Percentiles rank a stretch among this genome's conserved stretches.
Evolutionary conservation across 2,329 filamentous ascomycete species (phyloP).

Genomic region (Penicillium brevicompactum): DNA sequence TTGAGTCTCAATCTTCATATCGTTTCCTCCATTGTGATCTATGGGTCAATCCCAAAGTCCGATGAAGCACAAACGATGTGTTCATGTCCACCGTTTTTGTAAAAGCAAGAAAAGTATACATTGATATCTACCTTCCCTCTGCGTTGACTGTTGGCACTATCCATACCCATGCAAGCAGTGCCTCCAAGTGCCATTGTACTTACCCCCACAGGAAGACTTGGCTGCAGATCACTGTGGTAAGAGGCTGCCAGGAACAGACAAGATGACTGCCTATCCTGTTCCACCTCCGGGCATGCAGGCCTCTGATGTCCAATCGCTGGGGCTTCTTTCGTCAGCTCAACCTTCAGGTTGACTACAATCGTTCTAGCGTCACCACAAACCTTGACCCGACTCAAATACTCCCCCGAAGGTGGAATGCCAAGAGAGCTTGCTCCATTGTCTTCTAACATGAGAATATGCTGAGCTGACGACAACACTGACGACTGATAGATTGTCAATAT

Average conservation of each 20-base stretch:
- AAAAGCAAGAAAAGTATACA: background rate
- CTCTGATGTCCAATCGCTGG: background rate
- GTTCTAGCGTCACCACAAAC: background rate
- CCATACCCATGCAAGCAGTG: background rate
- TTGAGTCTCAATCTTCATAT: background rate
- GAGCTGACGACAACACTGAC: conserved; percentile 2
- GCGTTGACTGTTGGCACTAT: background rate
- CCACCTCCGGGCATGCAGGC: background rate
- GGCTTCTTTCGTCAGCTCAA: background rate
- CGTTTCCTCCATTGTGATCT: too few species aligned
- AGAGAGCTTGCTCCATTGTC: background rate
- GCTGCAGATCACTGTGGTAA: background rate
- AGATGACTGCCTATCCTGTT: background rate
- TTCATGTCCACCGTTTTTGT: too few species aligned
- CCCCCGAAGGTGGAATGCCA: background rate
- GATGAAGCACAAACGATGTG: too few species aligned
- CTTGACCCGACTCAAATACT: background rate
- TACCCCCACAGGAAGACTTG: background rate
- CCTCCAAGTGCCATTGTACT: background rate
- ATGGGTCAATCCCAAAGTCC: too few species aligned
- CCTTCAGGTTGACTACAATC: background rate
- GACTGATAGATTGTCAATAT: background rate
- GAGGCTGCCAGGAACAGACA: background rate
- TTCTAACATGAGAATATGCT: background rate
- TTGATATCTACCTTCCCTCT: too few species aligned